Base-by-base conservation (phyloP, 331 rosid species). In the Prunus yedoensis region DNA sequence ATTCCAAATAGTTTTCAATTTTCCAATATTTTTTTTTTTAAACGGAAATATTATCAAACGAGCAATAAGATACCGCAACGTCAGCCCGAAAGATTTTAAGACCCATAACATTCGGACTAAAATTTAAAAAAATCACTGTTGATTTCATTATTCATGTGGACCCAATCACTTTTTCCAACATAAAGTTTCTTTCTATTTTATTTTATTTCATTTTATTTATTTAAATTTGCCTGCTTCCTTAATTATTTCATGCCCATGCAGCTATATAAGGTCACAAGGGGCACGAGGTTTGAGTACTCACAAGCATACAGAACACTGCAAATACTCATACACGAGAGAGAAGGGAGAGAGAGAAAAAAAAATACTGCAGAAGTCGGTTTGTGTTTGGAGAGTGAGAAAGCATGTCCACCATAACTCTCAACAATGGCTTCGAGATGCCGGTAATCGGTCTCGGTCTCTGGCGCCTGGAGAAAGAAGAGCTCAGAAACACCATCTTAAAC, bases 391-490 rank as follows among this genome's bases (percentile, higher is more conserved):
- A 60, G 49, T 16, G 8, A 32, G 23, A 35, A 9, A 32, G 2
- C 5, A 63, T 63, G 68, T 8, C 23, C 27, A 63, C 70, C 70
- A 78, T 77, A 1, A 90, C 87, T 18, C 90, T 91, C 17, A 87
- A 70, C 83, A 85, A 23, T 82, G 93, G 96, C 32, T 88, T 85
- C 85, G 64, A 84, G 78, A 87, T 91, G 87, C 93, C 87, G 1
- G 38, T 77, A 49, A 45, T 87, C 4, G 93, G 93, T 0, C 82
- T 91, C 3, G 93, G 93, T n/a, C 91, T 88, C 47, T 85, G 93
- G 93, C 89, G 96, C 10, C 79, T 91, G 87, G 72, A 87, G 63
- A 79, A 80, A 6, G 51, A 88, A 11, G 78, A 82, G 64, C 72
- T 88, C 76, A 91, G 78, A 53, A 84, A 85, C 38, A 71, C 87